A percentile compares a stretch with the other conserved stretches of the same genome.
Evolutionary conservation across 163 green algal genomes (phyloP).

Genomic region (Trebouxia gelatinosa): DNA sequence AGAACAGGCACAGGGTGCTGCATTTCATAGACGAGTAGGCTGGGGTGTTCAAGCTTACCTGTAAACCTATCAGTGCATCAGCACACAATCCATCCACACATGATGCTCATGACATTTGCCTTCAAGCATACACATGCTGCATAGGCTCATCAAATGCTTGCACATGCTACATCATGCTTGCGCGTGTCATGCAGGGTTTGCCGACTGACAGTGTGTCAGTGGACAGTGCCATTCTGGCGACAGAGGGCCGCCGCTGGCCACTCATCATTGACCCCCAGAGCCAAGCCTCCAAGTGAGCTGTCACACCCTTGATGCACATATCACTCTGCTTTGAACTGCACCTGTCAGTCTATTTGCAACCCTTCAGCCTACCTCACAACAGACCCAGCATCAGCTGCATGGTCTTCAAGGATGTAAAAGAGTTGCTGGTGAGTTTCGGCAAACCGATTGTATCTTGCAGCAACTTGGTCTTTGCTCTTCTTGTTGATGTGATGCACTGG

Average conservation of each 20-base stretch:
- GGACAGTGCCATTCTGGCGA: slow-evolving; percentile 93
- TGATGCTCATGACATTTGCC: neutral
- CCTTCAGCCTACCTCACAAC: neutral
- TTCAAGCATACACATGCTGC: neutral
- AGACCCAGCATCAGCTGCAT: neutral
- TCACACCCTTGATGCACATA: neutral
- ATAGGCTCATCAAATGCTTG: neutral
- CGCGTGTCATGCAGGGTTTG: slow-evolving; percentile 63
- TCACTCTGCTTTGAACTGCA: neutral
- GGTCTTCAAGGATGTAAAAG: neutral
- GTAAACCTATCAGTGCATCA: neutral
- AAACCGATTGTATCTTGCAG: too few relatives aligned
- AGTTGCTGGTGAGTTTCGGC: too few relatives aligned
- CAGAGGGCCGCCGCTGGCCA: slow-evolving; percentile 73
- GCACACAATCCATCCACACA: too few relatives aligned
- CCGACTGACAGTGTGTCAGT: slow-evolving; percentile 90
- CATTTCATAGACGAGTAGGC: neutral
- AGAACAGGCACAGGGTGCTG: neutral
- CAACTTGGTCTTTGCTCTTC: too few relatives aligned
- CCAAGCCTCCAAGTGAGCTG: slow-evolving; percentile 55
- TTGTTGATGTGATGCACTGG: too few relatives aligned
- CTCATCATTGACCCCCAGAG: slow-evolving; percentile 90
- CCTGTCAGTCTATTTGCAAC: neutral
- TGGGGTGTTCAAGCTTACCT: neutral
- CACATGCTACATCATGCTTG: neutral